These are phyloP conservation scores for Oryza rufipogon DNA, from an alignment of 176 grass and related monocot genomes.

Conservation along the genomic window DNA sequence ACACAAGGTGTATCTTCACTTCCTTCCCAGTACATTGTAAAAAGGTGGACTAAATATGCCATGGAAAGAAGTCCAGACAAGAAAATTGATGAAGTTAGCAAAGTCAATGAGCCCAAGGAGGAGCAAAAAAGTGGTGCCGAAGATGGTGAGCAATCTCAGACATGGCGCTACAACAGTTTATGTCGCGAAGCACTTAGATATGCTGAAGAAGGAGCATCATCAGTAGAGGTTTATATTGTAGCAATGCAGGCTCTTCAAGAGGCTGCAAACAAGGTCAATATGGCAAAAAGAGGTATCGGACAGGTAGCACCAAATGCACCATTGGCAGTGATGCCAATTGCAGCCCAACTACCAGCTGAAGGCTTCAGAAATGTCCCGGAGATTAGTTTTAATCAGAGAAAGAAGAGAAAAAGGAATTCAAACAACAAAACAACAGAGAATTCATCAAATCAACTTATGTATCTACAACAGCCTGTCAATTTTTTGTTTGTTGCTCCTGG, in stretches of 20 bases:
- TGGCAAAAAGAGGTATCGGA: slow-evolving; percentile 62
- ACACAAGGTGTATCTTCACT: slow-evolving; percentile 43
- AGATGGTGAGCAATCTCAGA: slow-evolving; percentile 50
- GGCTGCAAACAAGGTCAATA: slow-evolving; percentile 61
- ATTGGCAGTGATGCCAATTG: slow-evolving; percentile 62
- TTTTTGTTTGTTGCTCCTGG: slow-evolving; percentile 45
- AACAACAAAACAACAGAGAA: slow-evolving; percentile 46
- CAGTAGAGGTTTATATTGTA: slow-evolving; percentile 58
- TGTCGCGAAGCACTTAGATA: slow-evolving; percentile 58
- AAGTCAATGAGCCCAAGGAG: slow-evolving; percentile 48
- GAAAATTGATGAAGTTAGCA: slow-evolving; percentile 36
- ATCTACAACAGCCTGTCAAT: slow-evolving; percentile 58
- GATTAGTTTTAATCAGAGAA: slow-evolving; percentile 44
- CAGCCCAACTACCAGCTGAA: slow-evolving; percentile 44
- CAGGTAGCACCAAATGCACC: slow-evolving; percentile 36
- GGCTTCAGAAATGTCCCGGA: slow-evolving; percentile 35
- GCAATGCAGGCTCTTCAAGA: slow-evolving; percentile 71
- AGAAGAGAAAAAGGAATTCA: slow-evolving; percentile 53
- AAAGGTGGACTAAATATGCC: slow-evolving; percentile 63
- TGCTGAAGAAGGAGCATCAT: slow-evolving; percentile 68
- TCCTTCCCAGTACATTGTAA: slow-evolving; percentile 56
- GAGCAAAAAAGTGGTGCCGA: slow-evolving; percentile 47
- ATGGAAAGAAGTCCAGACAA: slow-evolving; percentile 42
- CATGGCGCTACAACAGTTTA: slow-evolving; percentile 66
- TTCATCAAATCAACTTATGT: slow-evolving; percentile 44